Evolutionary conservation across 495 filamentous ascomycete genomes (phyloP).

Genomic region (Usnea hakonensis): DNA sequence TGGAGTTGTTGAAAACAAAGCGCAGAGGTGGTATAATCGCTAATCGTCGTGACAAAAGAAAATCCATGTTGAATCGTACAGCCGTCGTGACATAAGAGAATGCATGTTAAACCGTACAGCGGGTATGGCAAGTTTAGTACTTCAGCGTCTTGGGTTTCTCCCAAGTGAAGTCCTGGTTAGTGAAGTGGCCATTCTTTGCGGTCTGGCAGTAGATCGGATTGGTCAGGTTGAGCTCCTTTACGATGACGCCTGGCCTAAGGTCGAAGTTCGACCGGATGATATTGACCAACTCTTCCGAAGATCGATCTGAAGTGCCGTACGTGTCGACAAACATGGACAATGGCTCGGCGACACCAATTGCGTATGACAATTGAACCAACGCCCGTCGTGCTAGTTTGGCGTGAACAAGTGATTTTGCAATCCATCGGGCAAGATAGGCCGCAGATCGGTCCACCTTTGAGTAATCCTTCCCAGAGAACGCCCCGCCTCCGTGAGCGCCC

Average conservation of each 20-base stretch:
- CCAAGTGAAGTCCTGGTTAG: slow-evolving; percentile 95
- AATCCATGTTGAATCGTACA: slow-evolving; percentile 12
- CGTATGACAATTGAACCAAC: slow-evolving; percentile 96
- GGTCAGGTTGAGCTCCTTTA: slow-evolving; percentile 89
- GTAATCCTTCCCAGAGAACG: slow-evolving; percentile 99
- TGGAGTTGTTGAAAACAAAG: slow-evolving; percentile 60
- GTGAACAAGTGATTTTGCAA: slow-evolving; percentile 93
- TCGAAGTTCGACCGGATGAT: slow-evolving; percentile 97
- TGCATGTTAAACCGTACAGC: neutral
- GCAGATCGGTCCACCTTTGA: slow-evolving; percentile 99
- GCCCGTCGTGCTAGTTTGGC: slow-evolving; percentile 83
- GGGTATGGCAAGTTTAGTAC: slow-evolving; percentile 50
- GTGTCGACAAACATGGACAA: slow-evolving; percentile 83
- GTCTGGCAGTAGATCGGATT: slow-evolving; percentile 98
- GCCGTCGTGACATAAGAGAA: slow-evolving; percentile 14
- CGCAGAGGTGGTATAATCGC: slow-evolving; percentile 40
- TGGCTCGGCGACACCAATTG: slow-evolving; percentile 96
- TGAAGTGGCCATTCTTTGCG: slow-evolving; percentile 99
- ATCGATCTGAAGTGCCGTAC: slow-evolving; percentile 71
- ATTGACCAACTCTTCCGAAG: slow-evolving; percentile 72
- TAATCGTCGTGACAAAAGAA: slow-evolving; percentile 34
- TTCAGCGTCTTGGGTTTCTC: slow-evolving; percentile 94
- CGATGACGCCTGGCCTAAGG: slow-evolving; percentile 93
- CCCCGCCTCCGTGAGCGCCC: slow-evolving; percentile 99
- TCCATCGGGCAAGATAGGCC: slow-evolving; percentile 95